These are phyloP conservation scores for Leucosporidium scottii DNA, from an alignment of 768 basidiomycete species.

Conservation along the genomic window DNA sequence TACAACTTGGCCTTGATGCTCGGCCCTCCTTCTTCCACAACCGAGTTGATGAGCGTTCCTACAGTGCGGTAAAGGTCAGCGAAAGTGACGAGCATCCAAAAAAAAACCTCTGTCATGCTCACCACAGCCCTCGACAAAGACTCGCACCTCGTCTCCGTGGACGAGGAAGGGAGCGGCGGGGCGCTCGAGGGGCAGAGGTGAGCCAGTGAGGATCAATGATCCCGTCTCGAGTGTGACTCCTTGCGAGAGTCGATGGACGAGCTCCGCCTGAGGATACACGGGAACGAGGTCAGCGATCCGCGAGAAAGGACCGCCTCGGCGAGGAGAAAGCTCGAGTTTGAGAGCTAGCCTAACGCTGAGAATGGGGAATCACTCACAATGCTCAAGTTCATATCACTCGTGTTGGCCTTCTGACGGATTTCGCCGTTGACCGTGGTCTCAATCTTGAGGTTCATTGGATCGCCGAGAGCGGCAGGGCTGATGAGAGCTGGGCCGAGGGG, in stretches of 20 bases:
- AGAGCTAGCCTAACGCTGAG: no score
- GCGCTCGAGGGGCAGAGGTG: slow-evolving; percentile 8
- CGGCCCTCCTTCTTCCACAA: slow-evolving; percentile 1
- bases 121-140: slow-evolving; percentile 28
- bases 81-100: no score
- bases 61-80: neutral
- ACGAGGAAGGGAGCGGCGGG: slow-evolving; percentile 15
- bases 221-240: slow-evolving; percentile 41
- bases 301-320: no score
- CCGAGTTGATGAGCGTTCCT: slow-evolving; percentile 27
- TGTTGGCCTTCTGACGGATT: slow-evolving; percentile 33
- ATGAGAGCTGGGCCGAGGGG: slow-evolving; percentile 27
- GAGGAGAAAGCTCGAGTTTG: neutral
- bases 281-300: no score
- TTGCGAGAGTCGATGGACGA: slow-evolving; percentile 40
- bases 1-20: slow-evolving; percentile 12
- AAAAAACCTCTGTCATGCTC: neutral
- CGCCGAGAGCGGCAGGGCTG: neutral
- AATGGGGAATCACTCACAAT: no score
- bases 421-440: slow-evolving; percentile 36
- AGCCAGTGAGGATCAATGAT: slow-evolving; percentile 41
- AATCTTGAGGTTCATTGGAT: slow-evolving; percentile 17
- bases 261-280: slow-evolving; percentile 21
- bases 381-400: neutral
- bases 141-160: slow-evolving; percentile 15